These are phyloP conservation scores for Akanthomyces muscarius DNA, from an alignment of 2,329 filamentous ascomycete species.

Conservation along the genomic window DNA sequence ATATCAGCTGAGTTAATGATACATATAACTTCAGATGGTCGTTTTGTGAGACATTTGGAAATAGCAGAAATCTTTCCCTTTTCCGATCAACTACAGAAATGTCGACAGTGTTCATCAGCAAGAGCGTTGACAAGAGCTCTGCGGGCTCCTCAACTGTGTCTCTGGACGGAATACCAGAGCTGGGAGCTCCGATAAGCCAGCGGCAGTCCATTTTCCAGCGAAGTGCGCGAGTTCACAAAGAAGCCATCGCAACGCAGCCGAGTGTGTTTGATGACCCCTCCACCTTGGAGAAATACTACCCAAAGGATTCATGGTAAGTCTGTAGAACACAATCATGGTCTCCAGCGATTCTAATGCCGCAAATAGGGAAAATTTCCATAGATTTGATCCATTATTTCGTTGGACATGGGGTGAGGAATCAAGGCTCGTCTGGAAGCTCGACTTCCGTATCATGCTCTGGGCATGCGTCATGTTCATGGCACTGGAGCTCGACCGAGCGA, in stretches of 20 bases:
- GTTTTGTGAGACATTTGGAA: neutral
- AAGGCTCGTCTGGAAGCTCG: constrained; percentile 36
- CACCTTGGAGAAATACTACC: constrained; percentile 33
- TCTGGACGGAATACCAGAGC: constrained; percentile 22
- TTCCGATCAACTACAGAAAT: neutral
- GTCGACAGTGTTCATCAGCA: constrained; percentile 18
- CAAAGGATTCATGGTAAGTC: constrained; percentile 25
- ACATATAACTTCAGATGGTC: neutral
- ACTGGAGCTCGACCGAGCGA: constrained; percentile 47
- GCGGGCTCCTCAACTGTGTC: constrained; percentile 17
- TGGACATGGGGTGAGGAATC: constrained; percentile 41
- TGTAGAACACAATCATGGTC: too few species aligned
- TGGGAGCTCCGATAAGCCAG: constrained; percentile 28
- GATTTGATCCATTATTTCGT: constrained; percentile 43
- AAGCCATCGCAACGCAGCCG: constrained; percentile 37
- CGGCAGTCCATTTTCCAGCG: constrained; percentile 34
- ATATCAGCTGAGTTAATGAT: neutral
- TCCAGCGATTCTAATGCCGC: neutral
- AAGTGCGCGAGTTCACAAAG: constrained; percentile 24
- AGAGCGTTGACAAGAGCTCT: constrained; percentile 10
- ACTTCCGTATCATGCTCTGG: constrained; percentile 43
- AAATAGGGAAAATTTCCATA: constrained; percentile 39
- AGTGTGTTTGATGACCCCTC: constrained; percentile 38
- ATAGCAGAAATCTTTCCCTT: neutral
- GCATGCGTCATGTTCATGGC: constrained; percentile 38